Evolutionary conservation across 75 land plant genomes (phyloP).

Genomic region (Cryptomeria japonica): DNA sequence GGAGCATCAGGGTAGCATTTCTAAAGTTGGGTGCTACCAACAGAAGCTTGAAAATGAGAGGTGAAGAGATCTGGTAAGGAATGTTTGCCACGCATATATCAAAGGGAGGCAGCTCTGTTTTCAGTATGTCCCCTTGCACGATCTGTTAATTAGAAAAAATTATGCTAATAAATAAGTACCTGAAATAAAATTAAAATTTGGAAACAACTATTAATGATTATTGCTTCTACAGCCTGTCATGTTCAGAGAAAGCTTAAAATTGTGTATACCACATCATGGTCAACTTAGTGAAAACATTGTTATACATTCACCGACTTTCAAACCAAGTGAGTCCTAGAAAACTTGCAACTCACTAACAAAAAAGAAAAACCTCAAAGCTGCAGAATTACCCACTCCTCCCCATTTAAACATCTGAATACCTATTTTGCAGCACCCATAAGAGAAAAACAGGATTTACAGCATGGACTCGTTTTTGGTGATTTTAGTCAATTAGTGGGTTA

Average conservation of each 20-base stretch:
- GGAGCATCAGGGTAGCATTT: constrained; percentile 71
- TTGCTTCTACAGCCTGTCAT: background rate
- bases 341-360: background rate
- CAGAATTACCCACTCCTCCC: background rate
- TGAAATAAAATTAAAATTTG: background rate
- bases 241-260: background rate
- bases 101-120: constrained; percentile 57
- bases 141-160: constrained; percentile 16
- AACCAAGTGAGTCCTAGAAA: background rate
- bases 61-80: constrained; percentile 78
- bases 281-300: background rate
- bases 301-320: background rate
- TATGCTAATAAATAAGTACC: background rate
- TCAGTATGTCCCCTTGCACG: constrained; percentile 49
- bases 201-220: background rate
- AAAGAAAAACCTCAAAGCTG: background rate
- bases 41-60: constrained; percentile 61
- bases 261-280: background rate
- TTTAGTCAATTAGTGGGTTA: background rate
- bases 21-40: constrained; percentile 34
- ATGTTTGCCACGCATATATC: constrained; percentile 83
- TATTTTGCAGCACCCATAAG: background rate
- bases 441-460: background rate
- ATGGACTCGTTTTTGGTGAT: background rate
- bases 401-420: background rate